These are phyloP conservation scores for Wickerhamiella parazyma DNA, from an alignment of 805 yeast species.

Conservation along the genomic window DNA sequence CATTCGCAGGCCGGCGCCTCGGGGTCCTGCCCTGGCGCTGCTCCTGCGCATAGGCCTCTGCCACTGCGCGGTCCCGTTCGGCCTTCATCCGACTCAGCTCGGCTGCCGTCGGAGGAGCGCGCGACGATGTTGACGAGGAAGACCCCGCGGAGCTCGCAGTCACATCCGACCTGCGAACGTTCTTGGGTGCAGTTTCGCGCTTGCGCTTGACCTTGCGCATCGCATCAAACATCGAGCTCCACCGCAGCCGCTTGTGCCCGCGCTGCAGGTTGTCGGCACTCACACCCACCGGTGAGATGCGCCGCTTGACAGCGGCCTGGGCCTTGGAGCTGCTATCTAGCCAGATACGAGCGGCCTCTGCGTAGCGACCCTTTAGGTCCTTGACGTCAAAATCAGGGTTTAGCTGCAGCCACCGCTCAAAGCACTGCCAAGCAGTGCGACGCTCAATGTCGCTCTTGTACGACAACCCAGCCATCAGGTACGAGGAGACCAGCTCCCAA, in stretches of 20 bases:
- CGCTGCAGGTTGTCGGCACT: constrained; percentile 84
- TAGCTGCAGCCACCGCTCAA: constrained; percentile 87
- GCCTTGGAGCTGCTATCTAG: constrained; percentile 79
- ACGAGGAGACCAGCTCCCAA: constrained; percentile 84
- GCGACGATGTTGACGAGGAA: constrained; percentile 4
- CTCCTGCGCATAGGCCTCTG: constrained; percentile 36
- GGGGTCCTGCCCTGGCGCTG: constrained; percentile 14
- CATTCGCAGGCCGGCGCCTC: background rate
- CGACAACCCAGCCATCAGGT: constrained; percentile 51
- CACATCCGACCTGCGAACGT: no score
- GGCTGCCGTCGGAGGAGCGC: constrained; percentile 59
- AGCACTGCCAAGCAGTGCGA: constrained; percentile 98
- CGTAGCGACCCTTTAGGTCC: constrained; percentile 79
- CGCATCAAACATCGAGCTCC: constrained; percentile 97
- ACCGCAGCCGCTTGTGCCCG: constrained; percentile 78
- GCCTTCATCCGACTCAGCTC: constrained; percentile 71
- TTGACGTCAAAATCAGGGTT: constrained; percentile 75
- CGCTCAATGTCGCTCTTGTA: constrained; percentile 83
- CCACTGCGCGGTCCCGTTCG: constrained; percentile 75
- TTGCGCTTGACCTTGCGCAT: constrained; percentile 81
- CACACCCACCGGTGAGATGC: constrained; percentile 88
- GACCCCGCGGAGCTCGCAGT: constrained; percentile 26
- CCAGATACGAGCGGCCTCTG: constrained; percentile 81
- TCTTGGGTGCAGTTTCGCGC: constrained; percentile 58
- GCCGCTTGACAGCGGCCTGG: constrained; percentile 74